A percentile compares a stretch with the other conserved stretches of the same genome.
These are phyloP conservation scores for Earliella scabrosa DNA, from an alignment of 1,284 basidiomycete species.

Conservation along the genomic window DNA sequence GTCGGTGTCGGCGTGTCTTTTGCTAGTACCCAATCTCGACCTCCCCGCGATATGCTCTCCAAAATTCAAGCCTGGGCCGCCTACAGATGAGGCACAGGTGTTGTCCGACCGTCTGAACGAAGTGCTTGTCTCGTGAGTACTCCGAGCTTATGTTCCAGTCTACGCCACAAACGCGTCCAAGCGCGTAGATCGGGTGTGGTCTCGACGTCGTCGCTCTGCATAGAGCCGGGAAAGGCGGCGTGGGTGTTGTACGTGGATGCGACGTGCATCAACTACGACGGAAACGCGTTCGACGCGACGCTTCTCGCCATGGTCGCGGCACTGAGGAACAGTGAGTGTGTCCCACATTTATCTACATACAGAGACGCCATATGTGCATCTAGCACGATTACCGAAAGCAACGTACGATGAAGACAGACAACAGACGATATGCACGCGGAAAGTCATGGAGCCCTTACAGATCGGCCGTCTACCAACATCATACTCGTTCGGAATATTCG, in stretches of 20 bases:
- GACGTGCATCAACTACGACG: slow-evolving; percentile 96
- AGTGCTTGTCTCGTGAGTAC: slow-evolving; percentile 68
- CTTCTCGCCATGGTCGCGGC: slow-evolving; percentile 89
- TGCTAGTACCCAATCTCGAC: slow-evolving; percentile 91
- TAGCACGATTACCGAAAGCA: slow-evolving; percentile 79
- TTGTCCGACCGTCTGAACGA: slow-evolving; percentile 85
- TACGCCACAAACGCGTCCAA: background rate
- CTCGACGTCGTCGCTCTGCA: slow-evolving; percentile 73
- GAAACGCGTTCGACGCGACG: slow-evolving; percentile 92
- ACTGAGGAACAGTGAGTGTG: slow-evolving; percentile 76
- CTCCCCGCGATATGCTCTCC: slow-evolving; percentile 92
- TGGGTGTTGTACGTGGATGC: slow-evolving; percentile 96
- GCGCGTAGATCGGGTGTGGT: slow-evolving; percentile 68
- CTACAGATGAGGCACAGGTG: slow-evolving; percentile 89
- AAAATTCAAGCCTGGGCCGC: slow-evolving; percentile 93
- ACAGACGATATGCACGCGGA: slow-evolving; percentile 69
- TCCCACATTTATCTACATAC: background rate
- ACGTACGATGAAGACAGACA: slow-evolving; percentile 72
- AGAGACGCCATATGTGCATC: background rate
- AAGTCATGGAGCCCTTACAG: slow-evolving; percentile 49
- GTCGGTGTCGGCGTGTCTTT: too few species aligned
- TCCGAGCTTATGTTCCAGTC: background rate
- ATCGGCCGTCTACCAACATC: slow-evolving; percentile 59
- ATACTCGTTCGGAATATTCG: slow-evolving; percentile 84
- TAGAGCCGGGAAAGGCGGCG: slow-evolving; percentile 78